Conservation (phyloP, 352 stramenopile species). For the Phytophthora tubulina region DNA sequence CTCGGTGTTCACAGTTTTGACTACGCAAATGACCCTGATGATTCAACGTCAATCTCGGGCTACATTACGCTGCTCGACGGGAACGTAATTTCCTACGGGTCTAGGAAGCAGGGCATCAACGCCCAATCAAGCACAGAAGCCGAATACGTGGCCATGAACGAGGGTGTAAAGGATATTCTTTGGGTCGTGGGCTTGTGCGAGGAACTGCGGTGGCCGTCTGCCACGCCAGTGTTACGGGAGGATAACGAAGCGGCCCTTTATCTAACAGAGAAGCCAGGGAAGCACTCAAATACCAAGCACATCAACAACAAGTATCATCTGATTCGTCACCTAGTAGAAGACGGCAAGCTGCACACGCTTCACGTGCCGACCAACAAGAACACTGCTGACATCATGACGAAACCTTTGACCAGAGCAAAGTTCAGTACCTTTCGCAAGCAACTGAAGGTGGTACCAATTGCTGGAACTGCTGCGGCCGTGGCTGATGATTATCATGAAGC, state of each 20-base stretch:
- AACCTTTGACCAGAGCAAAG: not conserved
- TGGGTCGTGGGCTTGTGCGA: constrained; percentile 23
- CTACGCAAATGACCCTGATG: constrained; percentile 36
- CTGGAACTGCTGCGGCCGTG: no score
- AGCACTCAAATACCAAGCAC: not conserved
- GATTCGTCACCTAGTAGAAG: not conserved
- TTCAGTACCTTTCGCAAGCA: constrained; percentile 3
- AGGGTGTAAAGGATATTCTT: constrained; percentile 22
- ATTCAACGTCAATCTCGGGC: constrained; percentile 33
- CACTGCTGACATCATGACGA: constrained; percentile 3
- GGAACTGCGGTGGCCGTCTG: not conserved
- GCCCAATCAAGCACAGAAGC: constrained; percentile 39
- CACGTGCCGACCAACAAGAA: constrained; percentile 15
- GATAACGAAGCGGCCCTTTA: constrained; percentile 15
- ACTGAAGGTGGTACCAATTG: not conserved
- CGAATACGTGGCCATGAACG: constrained; percentile 18
- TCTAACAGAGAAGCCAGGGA: not conserved
- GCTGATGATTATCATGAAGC: no score
- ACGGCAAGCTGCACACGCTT: not conserved
- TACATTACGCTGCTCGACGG: constrained; percentile 38
- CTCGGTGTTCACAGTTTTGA: constrained; percentile 23
- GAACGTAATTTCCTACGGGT: constrained; percentile 36
- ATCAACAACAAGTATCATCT: not conserved
- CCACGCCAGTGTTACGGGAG: constrained; percentile 9
- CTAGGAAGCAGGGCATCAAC: constrained; percentile 41